These are phyloP conservation scores for Plasmopara viticola DNA, from an alignment of 352 stramenopile genomes.

Conservation along the genomic window DNA sequence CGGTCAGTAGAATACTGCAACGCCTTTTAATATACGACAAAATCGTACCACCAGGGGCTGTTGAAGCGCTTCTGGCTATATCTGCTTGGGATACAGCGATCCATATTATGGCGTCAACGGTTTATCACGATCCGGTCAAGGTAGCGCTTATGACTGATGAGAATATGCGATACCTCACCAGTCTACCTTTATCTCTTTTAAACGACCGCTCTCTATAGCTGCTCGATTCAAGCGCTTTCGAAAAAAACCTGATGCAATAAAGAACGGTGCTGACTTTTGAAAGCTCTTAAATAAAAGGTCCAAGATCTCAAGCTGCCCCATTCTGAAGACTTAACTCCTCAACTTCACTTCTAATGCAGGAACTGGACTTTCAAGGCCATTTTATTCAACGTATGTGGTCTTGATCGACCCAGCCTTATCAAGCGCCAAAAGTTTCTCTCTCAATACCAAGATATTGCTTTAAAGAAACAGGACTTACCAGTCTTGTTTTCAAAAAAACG, in stretches of 20 bases:
- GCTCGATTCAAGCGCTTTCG: constrained; percentile 1
- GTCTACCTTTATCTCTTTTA: neutral
- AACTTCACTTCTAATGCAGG: neutral
- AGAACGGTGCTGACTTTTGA: neutral
- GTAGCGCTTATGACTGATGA: neutral
- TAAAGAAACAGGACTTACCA: neutral
- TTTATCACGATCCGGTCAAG: constrained; percentile 7
- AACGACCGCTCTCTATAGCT: neutral
- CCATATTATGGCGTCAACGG: constrained; percentile 7
- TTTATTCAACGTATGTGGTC: neutral
- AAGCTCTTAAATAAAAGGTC: neutral
- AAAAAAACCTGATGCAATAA: neutral
- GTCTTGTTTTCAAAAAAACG: neutral
- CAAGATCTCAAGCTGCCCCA: constrained; percentile 2
- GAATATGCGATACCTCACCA: constrained; percentile 3
- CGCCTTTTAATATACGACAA: neutral
- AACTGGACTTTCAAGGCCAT: neutral
- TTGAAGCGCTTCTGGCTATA: neutral
- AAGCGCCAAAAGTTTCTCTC: neutral
- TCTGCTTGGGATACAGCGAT: constrained; percentile 1
- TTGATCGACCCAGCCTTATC: neutral
- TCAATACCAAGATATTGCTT: neutral
- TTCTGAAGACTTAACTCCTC: constrained; percentile 1
- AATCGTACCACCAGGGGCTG: neutral
- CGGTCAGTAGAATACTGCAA: neutral